Conservation (phyloP, 768 basidiomycete genomes). For the Termitomyces sp. region DNA sequence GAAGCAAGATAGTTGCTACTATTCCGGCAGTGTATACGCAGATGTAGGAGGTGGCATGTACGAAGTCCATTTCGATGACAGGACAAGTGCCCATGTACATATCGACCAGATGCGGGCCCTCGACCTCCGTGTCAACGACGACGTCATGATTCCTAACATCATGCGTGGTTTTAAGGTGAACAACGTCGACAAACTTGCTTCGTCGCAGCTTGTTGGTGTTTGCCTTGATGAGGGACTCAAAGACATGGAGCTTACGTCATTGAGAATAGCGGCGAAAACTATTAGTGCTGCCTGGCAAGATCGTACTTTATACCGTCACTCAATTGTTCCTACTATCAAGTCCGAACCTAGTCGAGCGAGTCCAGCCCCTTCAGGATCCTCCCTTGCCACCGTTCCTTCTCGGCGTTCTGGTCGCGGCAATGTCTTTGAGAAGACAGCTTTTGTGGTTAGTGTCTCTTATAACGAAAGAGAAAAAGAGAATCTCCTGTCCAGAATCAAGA, state of each 20-base stretch:
- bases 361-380: conserved; percentile 45
- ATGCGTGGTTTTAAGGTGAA: conserved; percentile 28
- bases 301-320: conserved; percentile 36
- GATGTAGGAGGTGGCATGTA: conserved; percentile 27
- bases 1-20: conserved; percentile 56
- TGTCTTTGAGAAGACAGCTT: conserved; percentile 43
- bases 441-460: conserved; percentile 60
- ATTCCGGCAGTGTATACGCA: conserved; percentile 50
- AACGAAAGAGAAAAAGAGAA: conserved; percentile 37
- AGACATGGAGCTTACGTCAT: conserved; percentile 27
- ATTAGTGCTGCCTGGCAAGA: conserved; percentile 49
- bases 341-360: conserved; percentile 27
- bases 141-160: conserved; percentile 35
- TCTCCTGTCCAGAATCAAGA: conserved; percentile 37
- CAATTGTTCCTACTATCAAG: conserved; percentile 36
- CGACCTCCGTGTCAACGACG: conserved; percentile 49
- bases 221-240: conserved; percentile 31
- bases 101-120: conserved; percentile 49
- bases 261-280: conserved; percentile 48
- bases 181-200: conserved; percentile 23
- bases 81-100: conserved; percentile 38
- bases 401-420: conserved; percentile 25
- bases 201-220: conserved; percentile 28
- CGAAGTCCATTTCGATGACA: conserved; percentile 65
- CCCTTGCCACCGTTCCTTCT: conserved; percentile 31